Evolutionary conservation across 179 eudicot genomes (phyloP), one percentile per base, ranked within the genome.

Genomic region (Silene coronaria): DNA sequence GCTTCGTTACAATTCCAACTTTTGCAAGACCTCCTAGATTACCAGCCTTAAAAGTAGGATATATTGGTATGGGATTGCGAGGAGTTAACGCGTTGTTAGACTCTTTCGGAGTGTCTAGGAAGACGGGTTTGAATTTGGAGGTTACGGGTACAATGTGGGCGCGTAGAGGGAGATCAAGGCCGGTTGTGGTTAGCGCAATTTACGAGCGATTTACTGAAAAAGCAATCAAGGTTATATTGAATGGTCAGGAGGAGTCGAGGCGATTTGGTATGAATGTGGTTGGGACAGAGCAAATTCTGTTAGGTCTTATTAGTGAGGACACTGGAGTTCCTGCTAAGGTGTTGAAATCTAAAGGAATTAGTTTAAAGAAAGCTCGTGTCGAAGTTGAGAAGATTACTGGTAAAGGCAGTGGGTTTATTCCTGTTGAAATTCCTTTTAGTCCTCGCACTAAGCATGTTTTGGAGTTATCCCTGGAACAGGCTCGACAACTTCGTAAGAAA

Each of bases 361-460:
- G 75, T 80, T 75, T 95, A 78, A 92, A 95, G 73, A 90, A 85
- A 77, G 97, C 93, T 0, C 97, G 99, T 70, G 87, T 88, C 3
- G 99, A 93, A 76, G 96, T 93, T 73, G 93, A 92, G 86, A 95
- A 92, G 77, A 91, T 95, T n/a, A 90, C 90, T 82, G 99, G 99
- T 27, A 87, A 91, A 72, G 99, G 99, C 32, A 85, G 88, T 78
- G 93, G 96, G 42, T 87, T 89, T 81, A 86, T 89, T 74, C 93
- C 90, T 72, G 88, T 87, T 68, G 97, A 95, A 83, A 84, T 92
- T 79, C 97, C 99, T 2, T 92, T 95, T 78, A 89, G 89, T 75
- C 93, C 96, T 79, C 95, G 97, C 59, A 97, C 97, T 60, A 95
- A 95, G 81, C 93, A 87, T 79, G 97, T 95, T 73, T 73, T 95